Percentiles rank a stretch among this genome's conserved stretches.
These are phyloP conservation scores for Acacia concinna DNA, from an alignment of 331 rosid species.

Conservation along the genomic window DNA sequence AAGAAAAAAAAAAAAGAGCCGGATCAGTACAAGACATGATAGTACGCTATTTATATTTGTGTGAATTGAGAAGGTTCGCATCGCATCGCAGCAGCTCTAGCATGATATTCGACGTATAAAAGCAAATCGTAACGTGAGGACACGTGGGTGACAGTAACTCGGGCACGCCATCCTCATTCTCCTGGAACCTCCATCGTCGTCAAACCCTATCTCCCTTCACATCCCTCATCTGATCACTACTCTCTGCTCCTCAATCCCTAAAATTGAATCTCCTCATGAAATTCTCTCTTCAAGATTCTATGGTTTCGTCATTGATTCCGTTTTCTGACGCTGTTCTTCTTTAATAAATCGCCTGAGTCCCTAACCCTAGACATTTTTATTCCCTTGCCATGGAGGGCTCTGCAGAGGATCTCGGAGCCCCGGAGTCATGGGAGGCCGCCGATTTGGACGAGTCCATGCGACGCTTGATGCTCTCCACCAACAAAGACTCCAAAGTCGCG, in stretches of 20 bases:
- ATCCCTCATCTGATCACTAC: background rate
- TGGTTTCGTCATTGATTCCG: slow-evolving; percentile 28
- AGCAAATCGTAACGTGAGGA: background rate
- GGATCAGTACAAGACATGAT: too few species aligned
- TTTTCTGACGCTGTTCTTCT: slow-evolving; percentile 1
- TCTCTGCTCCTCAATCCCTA: slow-evolving; percentile 14
- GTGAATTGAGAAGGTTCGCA: background rate
- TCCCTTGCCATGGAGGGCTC: slow-evolving; percentile 75
- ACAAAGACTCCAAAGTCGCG: slow-evolving; percentile 39
- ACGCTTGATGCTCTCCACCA: slow-evolving; percentile 66
- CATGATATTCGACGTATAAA: background rate
- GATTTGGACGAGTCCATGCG: slow-evolving; percentile 82
- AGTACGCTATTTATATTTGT: background rate
- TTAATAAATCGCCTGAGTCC: slow-evolving; percentile 39
- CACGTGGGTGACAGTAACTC: slow-evolving; percentile 38
- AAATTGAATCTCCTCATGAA: slow-evolving; percentile 49
- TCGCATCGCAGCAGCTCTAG: background rate
- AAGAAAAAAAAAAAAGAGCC: too few species aligned
- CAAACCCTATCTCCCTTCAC: slow-evolving; percentile 27
- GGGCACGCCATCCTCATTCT: slow-evolving; percentile 26
- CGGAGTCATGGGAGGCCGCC: slow-evolving; percentile 95
- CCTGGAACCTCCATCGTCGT: slow-evolving; percentile 11
- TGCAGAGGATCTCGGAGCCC: slow-evolving; percentile 92
- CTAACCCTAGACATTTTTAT: slow-evolving; percentile 33
- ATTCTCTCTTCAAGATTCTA: slow-evolving; percentile 30